phyloP scores from a whole-genome alignment of 176 grass and related monocot genomes.

The Oryza punctata region DNA sequence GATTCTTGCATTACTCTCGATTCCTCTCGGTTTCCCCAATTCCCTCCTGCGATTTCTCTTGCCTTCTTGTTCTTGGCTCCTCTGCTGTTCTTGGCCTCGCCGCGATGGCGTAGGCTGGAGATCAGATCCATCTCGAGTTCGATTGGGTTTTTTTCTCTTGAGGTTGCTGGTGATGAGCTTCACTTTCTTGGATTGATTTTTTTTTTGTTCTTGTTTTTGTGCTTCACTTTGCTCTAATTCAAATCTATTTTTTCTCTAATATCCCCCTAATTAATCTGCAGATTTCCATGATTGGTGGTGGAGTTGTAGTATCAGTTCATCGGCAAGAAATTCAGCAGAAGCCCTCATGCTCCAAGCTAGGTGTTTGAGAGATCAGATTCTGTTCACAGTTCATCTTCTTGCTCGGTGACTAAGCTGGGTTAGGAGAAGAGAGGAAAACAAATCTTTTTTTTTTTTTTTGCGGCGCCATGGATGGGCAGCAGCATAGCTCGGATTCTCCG shows the following conservation, averaged over 20 bases:
- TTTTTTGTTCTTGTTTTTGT: neutral
- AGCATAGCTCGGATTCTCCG: conserved; percentile 28
- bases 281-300: neutral
- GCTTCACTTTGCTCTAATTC: neutral
- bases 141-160: neutral
- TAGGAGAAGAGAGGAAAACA: neutral
- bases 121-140: neutral
- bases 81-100: neutral
- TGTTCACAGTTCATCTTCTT: neutral
- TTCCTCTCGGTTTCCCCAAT: neutral
- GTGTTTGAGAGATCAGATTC: neutral
- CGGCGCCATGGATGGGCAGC: conserved; percentile 44
- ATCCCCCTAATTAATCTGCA: neutral
- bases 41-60: conserved; percentile 4
- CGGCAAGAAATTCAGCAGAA: neutral
- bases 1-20: conserved; percentile 39
- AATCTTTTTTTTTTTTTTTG: conserved; percentile 2
- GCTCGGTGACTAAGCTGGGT: neutral
- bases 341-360: neutral
- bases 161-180: neutral
- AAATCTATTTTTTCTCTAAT: neutral
- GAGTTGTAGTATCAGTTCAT: neutral
- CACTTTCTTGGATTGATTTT: neutral
- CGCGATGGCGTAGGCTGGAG: neutral
- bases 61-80: neutral